Conservation (phyloP, 2,329 filamentous ascomycete genomes). For the Aspergillus carbonarius region DNA sequence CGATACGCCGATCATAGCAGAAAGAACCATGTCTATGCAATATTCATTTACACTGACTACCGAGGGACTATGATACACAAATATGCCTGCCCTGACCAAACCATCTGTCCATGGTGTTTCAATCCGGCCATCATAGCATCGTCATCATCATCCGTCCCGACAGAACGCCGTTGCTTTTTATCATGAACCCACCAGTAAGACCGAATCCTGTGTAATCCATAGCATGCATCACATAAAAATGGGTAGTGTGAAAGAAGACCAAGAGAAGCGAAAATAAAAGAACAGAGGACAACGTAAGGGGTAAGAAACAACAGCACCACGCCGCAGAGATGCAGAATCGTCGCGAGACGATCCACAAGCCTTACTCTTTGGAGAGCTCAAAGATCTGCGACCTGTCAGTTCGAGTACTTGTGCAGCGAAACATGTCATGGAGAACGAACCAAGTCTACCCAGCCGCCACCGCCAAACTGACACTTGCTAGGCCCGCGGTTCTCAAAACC, state of each 20-base stretch:
- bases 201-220: slow-evolving; percentile 17
- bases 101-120: slow-evolving; percentile 9
- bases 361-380: slow-evolving; percentile 27
- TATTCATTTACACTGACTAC: slow-evolving; percentile 26
- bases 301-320: slow-evolving; percentile 11
- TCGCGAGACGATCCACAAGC: slow-evolving; percentile 5
- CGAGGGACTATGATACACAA: slow-evolving; percentile 25
- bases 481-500: slow-evolving; percentile 69
- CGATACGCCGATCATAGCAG: too few relatives aligned
- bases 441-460: slow-evolving; percentile 82
- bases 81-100: slow-evolving; percentile 21
- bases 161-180: slow-evolving; percentile 38
- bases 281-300: slow-evolving; percentile 13
- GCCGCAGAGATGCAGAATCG: slow-evolving; percentile 4
- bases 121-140: slow-evolving; percentile 20
- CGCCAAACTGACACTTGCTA: slow-evolving; percentile 70
- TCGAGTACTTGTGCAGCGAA: neutral
- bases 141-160: slow-evolving; percentile 22
- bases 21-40: slow-evolving; percentile 7
- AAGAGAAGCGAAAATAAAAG: slow-evolving; percentile 14
- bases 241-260: slow-evolving; percentile 6
- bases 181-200: slow-evolving; percentile 20
- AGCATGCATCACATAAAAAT: slow-evolving; percentile 19
- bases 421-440: slow-evolving; percentile 41
- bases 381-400: slow-evolving; percentile 27